phyloP scores from a whole-genome alignment of 345 rosid genomes.

The Populus pruinosa region DNA sequence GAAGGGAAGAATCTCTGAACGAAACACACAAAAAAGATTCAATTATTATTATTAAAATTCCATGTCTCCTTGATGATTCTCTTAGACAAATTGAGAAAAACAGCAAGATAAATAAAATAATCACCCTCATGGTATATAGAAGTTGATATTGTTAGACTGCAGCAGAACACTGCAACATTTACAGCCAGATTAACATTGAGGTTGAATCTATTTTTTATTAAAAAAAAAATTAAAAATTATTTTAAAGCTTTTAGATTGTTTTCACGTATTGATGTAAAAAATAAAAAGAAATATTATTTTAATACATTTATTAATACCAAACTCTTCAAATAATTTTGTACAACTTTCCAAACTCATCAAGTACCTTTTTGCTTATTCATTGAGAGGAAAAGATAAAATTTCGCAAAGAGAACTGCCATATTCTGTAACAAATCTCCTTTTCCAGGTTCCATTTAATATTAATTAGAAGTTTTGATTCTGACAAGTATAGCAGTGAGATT shows the following conservation, averaged over 20 bases:
- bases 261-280: accelerated
- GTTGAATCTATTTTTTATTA: too few species aligned
- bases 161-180: neutral
- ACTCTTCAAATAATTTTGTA: neutral
- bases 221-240: too few species aligned
- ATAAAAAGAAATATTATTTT: too few species aligned
- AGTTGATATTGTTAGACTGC: neutral
- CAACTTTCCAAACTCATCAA: neutral
- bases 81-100: neutral
- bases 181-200: too few species aligned
- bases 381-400: too few species aligned
- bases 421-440: too few species aligned
- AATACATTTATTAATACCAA: too few species aligned
- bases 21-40: neutral
- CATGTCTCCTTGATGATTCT: neutral
- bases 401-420: too few species aligned
- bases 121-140: neutral
- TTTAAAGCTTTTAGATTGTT: accelerated
- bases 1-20: constrained; percentile 31
- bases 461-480: too few species aligned
- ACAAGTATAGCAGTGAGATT: neutral
- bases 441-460: too few species aligned
- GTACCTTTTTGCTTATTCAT: neutral
- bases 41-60: neutral
- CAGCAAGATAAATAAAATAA: neutral